phyloP scores from a whole-genome alignment of 2,329 filamentous ascomycete species.

The Boeremia exigua region DNA sequence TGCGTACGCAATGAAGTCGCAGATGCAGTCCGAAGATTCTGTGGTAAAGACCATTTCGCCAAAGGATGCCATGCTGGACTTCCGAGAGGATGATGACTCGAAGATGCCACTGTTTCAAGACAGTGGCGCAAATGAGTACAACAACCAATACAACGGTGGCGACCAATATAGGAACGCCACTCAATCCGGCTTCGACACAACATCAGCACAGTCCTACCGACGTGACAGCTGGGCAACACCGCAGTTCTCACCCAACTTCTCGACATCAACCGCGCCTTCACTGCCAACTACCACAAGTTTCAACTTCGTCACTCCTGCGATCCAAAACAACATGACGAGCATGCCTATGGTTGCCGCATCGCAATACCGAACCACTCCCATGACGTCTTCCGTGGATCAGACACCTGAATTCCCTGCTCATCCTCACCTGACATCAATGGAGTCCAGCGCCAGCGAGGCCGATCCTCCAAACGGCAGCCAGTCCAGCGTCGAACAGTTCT shows the following conservation, averaged over 20 bases:
- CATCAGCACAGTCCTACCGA: slow-evolving; percentile 42
- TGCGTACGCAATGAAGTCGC: slow-evolving; percentile 50
- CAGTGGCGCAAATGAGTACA: slow-evolving; percentile 60
- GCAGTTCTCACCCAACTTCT: slow-evolving; percentile 44
- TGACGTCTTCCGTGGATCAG: slow-evolving; percentile 45
- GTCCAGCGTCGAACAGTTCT: slow-evolving; percentile 43
- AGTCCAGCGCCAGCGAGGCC: slow-evolving; percentile 64
- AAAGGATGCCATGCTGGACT: slow-evolving; percentile 88
- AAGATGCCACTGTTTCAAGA: slow-evolving; percentile 77
- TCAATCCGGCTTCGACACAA: slow-evolving; percentile 45
- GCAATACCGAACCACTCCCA: slow-evolving; percentile 44
- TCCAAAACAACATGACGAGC: slow-evolving; percentile 41
- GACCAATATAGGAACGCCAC: slow-evolving; percentile 48
- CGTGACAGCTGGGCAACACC: slow-evolving; percentile 45
- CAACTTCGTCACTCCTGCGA: slow-evolving; percentile 55
- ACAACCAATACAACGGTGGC: slow-evolving; percentile 52
- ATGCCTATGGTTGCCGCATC: slow-evolving; percentile 42
- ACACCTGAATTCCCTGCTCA: slow-evolving; percentile 65
- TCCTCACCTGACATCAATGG: slow-evolving; percentile 65
- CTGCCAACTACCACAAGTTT: slow-evolving; percentile 48
- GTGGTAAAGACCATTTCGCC: slow-evolving; percentile 87
- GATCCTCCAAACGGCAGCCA: slow-evolving; percentile 52
- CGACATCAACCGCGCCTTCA: slow-evolving; percentile 38
- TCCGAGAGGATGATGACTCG: slow-evolving; percentile 73
- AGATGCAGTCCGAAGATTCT: slow-evolving; percentile 50